Evolutionary conservation across 1,284 basidiomycete genomes (phyloP), one percentile per base, ranked within the genome.

Genomic region (Testicularia cyperi): DNA sequence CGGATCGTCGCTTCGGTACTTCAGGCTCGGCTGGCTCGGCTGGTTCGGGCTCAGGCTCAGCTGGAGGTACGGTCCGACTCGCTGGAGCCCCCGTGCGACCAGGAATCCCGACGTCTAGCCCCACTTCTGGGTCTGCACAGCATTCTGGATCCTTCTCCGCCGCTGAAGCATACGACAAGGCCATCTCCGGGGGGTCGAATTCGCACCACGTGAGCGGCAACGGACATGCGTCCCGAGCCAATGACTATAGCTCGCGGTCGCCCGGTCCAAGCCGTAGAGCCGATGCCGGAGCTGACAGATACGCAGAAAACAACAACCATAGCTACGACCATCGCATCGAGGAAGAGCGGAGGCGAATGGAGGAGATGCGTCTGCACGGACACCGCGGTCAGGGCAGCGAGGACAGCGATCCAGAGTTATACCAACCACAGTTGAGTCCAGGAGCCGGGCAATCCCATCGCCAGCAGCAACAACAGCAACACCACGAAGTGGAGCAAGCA

Each of bases 51-150:
- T 63, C 57, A n/a, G 66, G 63, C 1, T 61, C 56, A 2, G 38
- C 51, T 25, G 60, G 66, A 13, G 66, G 68, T 20, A 71, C 68
- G 15, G 68, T 71, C 7, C 63, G 66, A 4, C 38, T 66, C 14
- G 57, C 52, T 14, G 41, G 26, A 9, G 41, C 55, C 6, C 51
- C 42, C 4, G 38, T 35, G n/a, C 45, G 64, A 38, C 58, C 64
- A 21, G 58, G 51, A 14, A 63, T 63, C 15, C 49, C 60, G 1
- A 58, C 40, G 20, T 19, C 19, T 9, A 28, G 27, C 3, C 38
- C 32, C 27, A 14, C 42, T 12, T 31, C 12, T 18, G 45, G 35
- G 24, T 33, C 45, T 12, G 23, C 38, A n/a, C 37, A 35, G 18
- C 38, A 31, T 19, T 49, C 44, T 27, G 25, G 38, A 8, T 40